Percentiles rank a stretch among this genome's conserved stretches.
Conservation (phyloP, 1,284 basidiomycete genomes). For the Austroboletus olivaceoglutinosus region DNA sequence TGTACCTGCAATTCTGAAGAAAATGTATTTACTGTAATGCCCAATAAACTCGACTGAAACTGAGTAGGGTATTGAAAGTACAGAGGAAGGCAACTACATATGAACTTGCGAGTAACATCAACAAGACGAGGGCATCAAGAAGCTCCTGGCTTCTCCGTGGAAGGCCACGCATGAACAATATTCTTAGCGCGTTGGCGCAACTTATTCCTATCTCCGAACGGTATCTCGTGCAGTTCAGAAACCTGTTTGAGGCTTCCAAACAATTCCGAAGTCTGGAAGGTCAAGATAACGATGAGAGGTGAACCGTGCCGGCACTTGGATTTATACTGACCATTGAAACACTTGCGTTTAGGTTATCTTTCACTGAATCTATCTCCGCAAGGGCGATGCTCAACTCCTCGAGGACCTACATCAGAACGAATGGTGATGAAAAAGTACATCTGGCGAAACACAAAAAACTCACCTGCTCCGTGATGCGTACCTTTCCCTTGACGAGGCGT, state of each 20-base stretch:
- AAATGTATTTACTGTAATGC: too few relatives aligned
- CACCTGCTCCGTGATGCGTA: slow-evolving; percentile 26
- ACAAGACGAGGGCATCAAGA: background rate
- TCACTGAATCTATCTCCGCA: slow-evolving; percentile 32
- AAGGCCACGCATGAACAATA: slow-evolving; percentile 17
- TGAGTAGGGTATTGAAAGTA: background rate
- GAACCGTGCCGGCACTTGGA: background rate
- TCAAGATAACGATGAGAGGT: background rate
- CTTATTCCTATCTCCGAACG: slow-evolving; percentile 30
- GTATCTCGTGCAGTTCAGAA: slow-evolving; percentile 28
- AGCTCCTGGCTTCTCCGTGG: background rate
- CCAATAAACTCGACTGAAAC: too few relatives aligned
- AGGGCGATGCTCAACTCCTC: slow-evolving; percentile 27
- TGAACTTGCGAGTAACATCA: background rate
- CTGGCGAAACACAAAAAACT: background rate
- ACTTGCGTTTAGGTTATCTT: slow-evolving; percentile 7
- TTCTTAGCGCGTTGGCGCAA: slow-evolving; percentile 24
- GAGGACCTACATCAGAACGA: slow-evolving; percentile 16
- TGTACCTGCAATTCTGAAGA: background rate
- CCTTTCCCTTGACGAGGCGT: slow-evolving; percentile 33
- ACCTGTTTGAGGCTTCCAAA: slow-evolving; percentile 22
- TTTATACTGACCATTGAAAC: slow-evolving; percentile 16
- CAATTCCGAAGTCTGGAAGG: slow-evolving; percentile 17
- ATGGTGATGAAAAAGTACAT: background rate
- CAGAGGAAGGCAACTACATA: background rate